These are phyloP conservation scores for Aspergillus homomorphus DNA, from an alignment of 495 filamentous ascomycete species.

Conservation along the genomic window DNA sequence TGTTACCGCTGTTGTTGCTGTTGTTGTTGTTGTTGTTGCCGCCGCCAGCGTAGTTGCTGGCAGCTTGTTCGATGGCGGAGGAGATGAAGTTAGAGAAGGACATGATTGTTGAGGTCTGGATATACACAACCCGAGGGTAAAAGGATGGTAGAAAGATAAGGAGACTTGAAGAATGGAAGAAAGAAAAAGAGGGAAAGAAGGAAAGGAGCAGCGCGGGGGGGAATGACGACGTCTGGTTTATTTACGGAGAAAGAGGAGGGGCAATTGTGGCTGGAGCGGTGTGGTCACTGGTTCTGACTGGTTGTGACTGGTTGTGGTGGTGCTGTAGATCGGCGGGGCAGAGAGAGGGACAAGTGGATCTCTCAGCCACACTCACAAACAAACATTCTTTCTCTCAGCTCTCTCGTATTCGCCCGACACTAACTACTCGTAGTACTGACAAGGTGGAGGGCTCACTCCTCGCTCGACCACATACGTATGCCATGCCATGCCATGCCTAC, in stretches of 20 bases:
- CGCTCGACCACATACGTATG: background rate
- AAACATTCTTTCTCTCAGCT: background rate
- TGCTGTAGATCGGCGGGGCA: background rate
- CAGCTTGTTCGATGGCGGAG: constrained; percentile 4
- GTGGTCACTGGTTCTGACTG: background rate
- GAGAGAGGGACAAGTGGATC: background rate
- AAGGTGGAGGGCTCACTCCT: no score
- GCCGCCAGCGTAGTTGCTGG: constrained; percentile 16
- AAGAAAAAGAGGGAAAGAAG: background rate
- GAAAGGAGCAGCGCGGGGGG: background rate
- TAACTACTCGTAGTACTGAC: no score
- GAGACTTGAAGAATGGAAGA: no score
- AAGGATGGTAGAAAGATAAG: background rate
- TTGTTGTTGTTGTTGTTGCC: background rate
- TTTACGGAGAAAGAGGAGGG: background rate
- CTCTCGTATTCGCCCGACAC: background rate
- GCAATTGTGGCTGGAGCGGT: background rate
- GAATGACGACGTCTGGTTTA: background rate
- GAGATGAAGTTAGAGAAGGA: constrained; percentile 14
- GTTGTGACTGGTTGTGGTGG: background rate
- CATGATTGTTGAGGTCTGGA: constrained; percentile 15
- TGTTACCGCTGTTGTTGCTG: constrained; percentile 4
- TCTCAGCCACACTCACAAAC: background rate
- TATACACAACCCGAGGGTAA: no score
- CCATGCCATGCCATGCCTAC: background rate